Evolutionary conservation across 495 filamentous ascomycete species (phyloP), one percentile per base, ranked within the genome.

Genomic region (Astrothelium subdiscretum): DNA sequence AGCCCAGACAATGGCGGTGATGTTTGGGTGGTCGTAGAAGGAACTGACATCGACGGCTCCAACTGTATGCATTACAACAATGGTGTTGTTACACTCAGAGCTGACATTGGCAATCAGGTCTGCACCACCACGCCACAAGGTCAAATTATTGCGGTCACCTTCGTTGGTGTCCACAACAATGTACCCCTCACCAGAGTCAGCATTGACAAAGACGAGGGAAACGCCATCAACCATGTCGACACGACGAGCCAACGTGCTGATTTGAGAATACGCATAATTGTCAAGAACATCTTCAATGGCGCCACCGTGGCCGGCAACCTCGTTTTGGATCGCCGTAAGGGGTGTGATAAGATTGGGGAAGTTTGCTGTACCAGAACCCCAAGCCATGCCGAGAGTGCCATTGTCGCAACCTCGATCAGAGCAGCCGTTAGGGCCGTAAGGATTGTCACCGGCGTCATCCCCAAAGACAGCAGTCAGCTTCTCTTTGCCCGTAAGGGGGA

Each of bases 1-100:
- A 64, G 92, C 94, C 87, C 91, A 97, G 20, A 97, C 70, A 43
- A 98, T 94, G 29, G 90, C 94, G 10, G 91, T 97, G 62, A 98
- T 81, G 72, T 97, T 97, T n/a, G 87, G 85, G 73, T 88, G 85
- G 65, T 91, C 76, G 63, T 89, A 86, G 78, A 85, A 95, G 29
- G 87, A 80, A 29, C 85, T 81, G 26, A 96, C 68, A 0, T 95
- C 76, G 22, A 97, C 90, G 18, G 92, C 82, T 2, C 90, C 90
- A 8, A 87, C 81, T 3, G 88, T 87, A 74, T 97, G 92, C 65
- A 98, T 87, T 59, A 97, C 83, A 15, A 98, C 89, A 60, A 98
- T 85, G 22, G 92, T 96, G 80, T 96, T 96, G 75, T 88, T 85
- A 77, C 89, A 94, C 64, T 82, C 70, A 22, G 82, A 79, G 3